Evolutionary conservation across 306 rosid genomes (phyloP).

Genomic region (Quercus bicolor): DNA sequence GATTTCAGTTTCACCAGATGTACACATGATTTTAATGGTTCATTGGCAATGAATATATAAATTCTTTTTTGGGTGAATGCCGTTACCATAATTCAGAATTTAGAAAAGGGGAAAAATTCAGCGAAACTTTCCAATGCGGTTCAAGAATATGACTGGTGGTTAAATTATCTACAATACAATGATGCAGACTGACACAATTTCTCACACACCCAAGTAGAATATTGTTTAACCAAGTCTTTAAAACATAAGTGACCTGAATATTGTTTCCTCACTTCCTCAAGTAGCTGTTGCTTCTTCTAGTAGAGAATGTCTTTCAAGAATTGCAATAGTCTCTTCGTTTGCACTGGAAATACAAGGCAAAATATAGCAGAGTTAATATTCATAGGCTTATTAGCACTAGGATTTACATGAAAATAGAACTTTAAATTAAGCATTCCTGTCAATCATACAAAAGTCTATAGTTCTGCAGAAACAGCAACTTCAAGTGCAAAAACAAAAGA

Average conservation of each 20-base stretch:
- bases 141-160: not conserved
- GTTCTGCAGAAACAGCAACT: not conserved
- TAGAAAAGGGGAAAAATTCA: not conserved
- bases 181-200: not conserved
- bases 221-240: not conserved
- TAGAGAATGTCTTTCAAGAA: conserved; percentile 57
- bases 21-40: not conserved
- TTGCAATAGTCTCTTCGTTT: conserved; percentile 57
- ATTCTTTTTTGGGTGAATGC: not conserved
- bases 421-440: not conserved
- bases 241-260: conserved; percentile 5
- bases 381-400: not conserved
- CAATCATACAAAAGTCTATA: not conserved
- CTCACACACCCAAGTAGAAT: conserved; percentile 22
- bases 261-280: conserved; percentile 20
- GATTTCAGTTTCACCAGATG: not conserved
- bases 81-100: not conserved
- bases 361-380: conserved; percentile 14
- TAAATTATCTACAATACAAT: not conserved
- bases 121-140: not conserved
- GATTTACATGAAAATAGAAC: not conserved
- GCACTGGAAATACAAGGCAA: conserved; percentile 48
- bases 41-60: not conserved
- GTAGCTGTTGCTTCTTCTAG: conserved; percentile 33
- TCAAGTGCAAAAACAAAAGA: not conserved